phyloP scores from a whole-genome alignment of 495 filamentous ascomycete genomes.

The Penicillium odoratum region DNA sequence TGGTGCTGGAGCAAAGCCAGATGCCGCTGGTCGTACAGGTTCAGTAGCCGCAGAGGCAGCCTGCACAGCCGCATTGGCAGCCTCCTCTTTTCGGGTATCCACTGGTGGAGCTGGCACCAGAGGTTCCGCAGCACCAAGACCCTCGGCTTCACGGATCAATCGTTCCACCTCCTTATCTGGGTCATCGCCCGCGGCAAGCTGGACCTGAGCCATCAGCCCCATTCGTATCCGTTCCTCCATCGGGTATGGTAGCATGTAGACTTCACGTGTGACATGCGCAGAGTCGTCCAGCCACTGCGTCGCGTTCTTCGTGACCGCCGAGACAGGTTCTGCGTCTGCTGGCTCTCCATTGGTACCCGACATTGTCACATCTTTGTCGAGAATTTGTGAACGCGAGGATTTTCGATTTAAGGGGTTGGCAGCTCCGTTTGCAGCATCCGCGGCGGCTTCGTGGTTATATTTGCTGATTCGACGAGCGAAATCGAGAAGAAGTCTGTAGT shows the following conservation, averaged over 20 bases:
- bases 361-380: constrained; percentile 34
- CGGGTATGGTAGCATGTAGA: constrained; percentile 49
- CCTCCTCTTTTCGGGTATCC: constrained; percentile 34
- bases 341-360: constrained; percentile 29
- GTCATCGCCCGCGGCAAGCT: constrained; percentile 38
- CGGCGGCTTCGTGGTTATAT: constrained; percentile 48
- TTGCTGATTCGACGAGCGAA: constrained; percentile 52
- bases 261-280: constrained; percentile 43
- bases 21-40: constrained; percentile 17
- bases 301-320: constrained; percentile 44
- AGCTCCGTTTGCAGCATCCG: constrained; percentile 39
- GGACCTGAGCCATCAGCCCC: constrained; percentile 49
- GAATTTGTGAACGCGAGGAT: constrained; percentile 15
- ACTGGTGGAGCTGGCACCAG: constrained; percentile 21
- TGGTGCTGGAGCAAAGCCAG: constrained; percentile 26
- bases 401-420: constrained; percentile 15
- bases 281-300: constrained; percentile 49
- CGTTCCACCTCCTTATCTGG: constrained; percentile 45
- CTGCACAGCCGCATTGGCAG: constrained; percentile 37
- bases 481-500: constrained; percentile 44
- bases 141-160: constrained; percentile 44
- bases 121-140: constrained; percentile 33
- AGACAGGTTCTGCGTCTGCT: constrained; percentile 36
- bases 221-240: constrained; percentile 50
- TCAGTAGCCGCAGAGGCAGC: constrained; percentile 33